A percentile compares a stretch with the other conserved stretches of the same genome.
Evolutionary conservation across 331 rosid genomes (phyloP).

Genomic region (Ulmus americana): DNA sequence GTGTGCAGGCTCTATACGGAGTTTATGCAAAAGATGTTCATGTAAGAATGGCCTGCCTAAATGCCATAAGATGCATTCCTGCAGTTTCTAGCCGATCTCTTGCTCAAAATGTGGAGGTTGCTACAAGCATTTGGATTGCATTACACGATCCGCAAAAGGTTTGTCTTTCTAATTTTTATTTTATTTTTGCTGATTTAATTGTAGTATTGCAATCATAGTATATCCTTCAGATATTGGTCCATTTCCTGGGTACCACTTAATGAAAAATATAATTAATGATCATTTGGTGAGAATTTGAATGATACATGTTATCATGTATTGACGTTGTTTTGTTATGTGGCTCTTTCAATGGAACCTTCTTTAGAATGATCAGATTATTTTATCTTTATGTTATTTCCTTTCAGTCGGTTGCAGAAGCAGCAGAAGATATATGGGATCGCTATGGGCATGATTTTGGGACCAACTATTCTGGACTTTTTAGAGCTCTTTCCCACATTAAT

Average conservation of each 20-base stretch:
- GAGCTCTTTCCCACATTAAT: conserved; percentile 75
- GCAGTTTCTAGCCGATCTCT: conserved; percentile 69
- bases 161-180: conserved; percentile 12
- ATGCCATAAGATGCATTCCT: conserved; percentile 85
- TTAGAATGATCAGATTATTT: not conserved
- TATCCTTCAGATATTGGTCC: not conserved
- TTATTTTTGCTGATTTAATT: not conserved
- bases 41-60: conserved; percentile 88
- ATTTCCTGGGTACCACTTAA: not conserved
- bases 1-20: conserved; percentile 77
- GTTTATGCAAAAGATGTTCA: conserved; percentile 90
- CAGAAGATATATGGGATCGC: conserved; percentile 97
- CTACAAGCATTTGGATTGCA: conserved; percentile 91
- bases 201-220: not conserved
- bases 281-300: too few relatives aligned
- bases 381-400: conserved; percentile 13
- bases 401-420: conserved; percentile 85
- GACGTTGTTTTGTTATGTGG: too few relatives aligned
- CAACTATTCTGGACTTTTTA: conserved; percentile 78
- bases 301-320: too few relatives aligned
- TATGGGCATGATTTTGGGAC: conserved; percentile 86
- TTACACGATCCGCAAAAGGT: conserved; percentile 98
- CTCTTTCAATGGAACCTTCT: not conserved
- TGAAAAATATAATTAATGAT: not conserved
- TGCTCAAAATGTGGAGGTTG: conserved; percentile 59